These are phyloP conservation scores for Pseudoneurospora amorphoporcata DNA, from an alignment of 495 filamentous ascomycete genomes.

Conservation along the genomic window DNA sequence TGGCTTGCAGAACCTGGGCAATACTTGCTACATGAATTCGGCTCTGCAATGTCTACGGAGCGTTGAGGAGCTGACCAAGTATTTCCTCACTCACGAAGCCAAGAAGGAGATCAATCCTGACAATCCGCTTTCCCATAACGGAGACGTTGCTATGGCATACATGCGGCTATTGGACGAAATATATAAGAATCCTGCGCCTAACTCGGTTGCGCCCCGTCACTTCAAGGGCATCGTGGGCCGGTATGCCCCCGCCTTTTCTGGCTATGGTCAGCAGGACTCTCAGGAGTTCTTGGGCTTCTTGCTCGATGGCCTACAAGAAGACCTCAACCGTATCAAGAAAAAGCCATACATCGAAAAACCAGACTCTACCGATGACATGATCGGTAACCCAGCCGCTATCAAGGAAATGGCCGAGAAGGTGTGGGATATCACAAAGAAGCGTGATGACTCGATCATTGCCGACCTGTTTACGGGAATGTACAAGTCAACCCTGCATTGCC, in stretches of 20 bases:
- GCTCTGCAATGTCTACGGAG: slow-evolving; percentile 87
- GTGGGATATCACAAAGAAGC: slow-evolving; percentile 83
- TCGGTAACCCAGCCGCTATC: slow-evolving; percentile 66
- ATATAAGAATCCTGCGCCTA: slow-evolving; percentile 49
- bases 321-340: slow-evolving; percentile 84
- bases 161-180: slow-evolving; percentile 61
- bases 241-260: slow-evolving; percentile 75
- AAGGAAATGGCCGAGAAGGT: slow-evolving; percentile 73
- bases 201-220: slow-evolving; percentile 57
- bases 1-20: slow-evolving; percentile 82
- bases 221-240: slow-evolving; percentile 76
- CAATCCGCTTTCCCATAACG: slow-evolving; percentile 77
- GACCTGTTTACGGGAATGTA: slow-evolving; percentile 96
- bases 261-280: slow-evolving; percentile 93
- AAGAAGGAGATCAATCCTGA: slow-evolving; percentile 68
- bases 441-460: slow-evolving; percentile 89
- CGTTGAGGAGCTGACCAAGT: slow-evolving; percentile 82
- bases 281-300: slow-evolving; percentile 97
- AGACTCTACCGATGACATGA: slow-evolving; percentile 95
- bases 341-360: slow-evolving; percentile 98
- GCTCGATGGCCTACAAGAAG: slow-evolving; percentile 88
- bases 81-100: slow-evolving; percentile 70
- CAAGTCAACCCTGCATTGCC: slow-evolving; percentile 92
- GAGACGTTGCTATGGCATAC: slow-evolving; percentile 74
- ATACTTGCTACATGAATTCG: slow-evolving; percentile 99